Conservation (phyloP, 2,329 filamentous ascomycete species). For the Alternaria sp. region DNA sequence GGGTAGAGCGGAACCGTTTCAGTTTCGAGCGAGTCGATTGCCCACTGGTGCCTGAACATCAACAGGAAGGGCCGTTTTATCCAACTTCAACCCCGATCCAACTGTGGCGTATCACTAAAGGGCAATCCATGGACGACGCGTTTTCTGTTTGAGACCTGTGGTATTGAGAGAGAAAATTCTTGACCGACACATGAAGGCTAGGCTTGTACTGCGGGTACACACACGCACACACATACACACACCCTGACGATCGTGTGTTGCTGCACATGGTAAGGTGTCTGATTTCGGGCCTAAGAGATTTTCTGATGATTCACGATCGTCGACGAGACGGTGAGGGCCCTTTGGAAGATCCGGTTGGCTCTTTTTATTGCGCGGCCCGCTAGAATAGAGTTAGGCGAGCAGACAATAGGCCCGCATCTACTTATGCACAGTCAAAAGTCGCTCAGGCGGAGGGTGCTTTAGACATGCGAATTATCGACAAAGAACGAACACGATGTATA, state of each 20-base stretch:
- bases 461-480: slow-evolving; percentile 28
- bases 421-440: slow-evolving; percentile 23
- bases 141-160: slow-evolving; percentile 38
- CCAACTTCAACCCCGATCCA: slow-evolving; percentile 66
- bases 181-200: slow-evolving; percentile 34
- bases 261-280: slow-evolving; percentile 31
- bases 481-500: slow-evolving; percentile 21
- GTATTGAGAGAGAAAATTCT: slow-evolving; percentile 16
- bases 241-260: slow-evolving; percentile 26
- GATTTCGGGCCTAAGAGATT: slow-evolving; percentile 17
- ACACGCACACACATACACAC: slow-evolving; percentile 13
- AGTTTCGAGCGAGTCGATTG: slow-evolving; percentile 45
- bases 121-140: slow-evolving; percentile 29
- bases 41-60: slow-evolving; percentile 40
- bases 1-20: slow-evolving; percentile 52
- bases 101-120: slow-evolving; percentile 59
- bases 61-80: slow-evolving; percentile 72
- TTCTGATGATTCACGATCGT: slow-evolving; percentile 21
- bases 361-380: slow-evolving; percentile 16
- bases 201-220: slow-evolving; percentile 23
- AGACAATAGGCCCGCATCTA: slow-evolving; percentile 31
- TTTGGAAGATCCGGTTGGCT: slow-evolving; percentile 33
- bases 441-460: slow-evolving; percentile 21
- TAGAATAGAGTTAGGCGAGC: slow-evolving; percentile 24
- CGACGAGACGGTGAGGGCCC: slow-evolving; percentile 33